Conservation (phyloP, 139 green algal genomes). For the Mychonastes homosphaera region DNA sequence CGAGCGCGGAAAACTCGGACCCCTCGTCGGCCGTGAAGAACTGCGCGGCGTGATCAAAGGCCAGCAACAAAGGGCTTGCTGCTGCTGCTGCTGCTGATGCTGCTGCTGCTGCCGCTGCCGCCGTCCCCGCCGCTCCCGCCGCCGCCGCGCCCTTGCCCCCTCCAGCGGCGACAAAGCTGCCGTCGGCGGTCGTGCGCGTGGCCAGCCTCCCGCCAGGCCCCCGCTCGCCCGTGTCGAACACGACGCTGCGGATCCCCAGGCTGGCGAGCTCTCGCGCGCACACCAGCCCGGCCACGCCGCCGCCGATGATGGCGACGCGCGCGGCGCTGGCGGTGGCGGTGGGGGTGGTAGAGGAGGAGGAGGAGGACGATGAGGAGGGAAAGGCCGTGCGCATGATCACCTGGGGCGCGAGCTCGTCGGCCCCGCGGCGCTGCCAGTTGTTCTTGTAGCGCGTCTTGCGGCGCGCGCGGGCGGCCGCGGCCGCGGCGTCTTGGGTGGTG, state of each 20-base stretch:
- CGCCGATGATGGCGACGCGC: conserved; percentile 53
- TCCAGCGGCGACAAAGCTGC: no score
- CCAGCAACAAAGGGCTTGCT: no score
- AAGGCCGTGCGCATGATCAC: neutral
- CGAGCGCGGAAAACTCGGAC: no score
- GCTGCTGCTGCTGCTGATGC: no score
- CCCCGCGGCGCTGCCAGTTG: conserved; percentile 16
- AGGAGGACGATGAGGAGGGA: neutral
- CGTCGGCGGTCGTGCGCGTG: conserved; percentile 34
- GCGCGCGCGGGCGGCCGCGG: conserved; percentile 19
- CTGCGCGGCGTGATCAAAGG: conserved; percentile 60
- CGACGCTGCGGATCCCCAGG: conserved; percentile 25
- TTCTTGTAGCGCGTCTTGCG: conserved; percentile 28
- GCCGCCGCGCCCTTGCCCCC: no score
- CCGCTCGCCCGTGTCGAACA: conserved; percentile 73
- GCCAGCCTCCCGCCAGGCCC: conserved; percentile 53
- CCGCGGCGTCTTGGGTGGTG: neutral
- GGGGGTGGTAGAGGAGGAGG: neutral
- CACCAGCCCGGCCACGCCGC: conserved; percentile 45
- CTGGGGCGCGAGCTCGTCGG: neutral
- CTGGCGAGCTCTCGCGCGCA: conserved; percentile 30
- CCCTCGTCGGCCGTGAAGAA: conserved; percentile 47
- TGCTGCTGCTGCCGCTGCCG: no score
- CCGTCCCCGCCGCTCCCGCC: no score
- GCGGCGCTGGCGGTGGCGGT: conserved; percentile 19